These are phyloP conservation scores for Colletotrichum tanaceti DNA, from an alignment of 2,329 filamentous ascomycete species.

Conservation along the genomic window DNA sequence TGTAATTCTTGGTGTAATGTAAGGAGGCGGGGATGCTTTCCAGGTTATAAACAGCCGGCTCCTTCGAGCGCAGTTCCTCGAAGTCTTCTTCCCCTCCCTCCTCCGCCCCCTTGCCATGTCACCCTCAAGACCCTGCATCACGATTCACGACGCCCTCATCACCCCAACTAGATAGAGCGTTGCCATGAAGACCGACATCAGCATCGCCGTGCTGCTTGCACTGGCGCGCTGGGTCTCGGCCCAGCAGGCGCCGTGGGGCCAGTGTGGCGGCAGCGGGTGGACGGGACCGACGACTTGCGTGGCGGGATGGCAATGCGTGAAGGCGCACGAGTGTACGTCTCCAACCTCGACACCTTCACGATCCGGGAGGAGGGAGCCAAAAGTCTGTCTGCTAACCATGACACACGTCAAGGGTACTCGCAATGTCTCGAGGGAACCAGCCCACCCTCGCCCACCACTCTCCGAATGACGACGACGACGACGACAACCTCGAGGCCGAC, in stretches of 20 bases:
- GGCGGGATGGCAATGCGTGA: conserved; percentile 33
- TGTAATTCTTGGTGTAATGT: too few species aligned
- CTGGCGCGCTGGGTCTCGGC: neutral
- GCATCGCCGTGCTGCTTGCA: conserved; percentile 17
- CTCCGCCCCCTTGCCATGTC: too few species aligned
- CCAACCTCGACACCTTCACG: neutral
- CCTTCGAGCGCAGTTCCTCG: neutral
- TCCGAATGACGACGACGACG: conserved; percentile 6
- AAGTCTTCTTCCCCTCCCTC: too few species aligned
- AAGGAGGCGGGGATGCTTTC: conserved; percentile 11
- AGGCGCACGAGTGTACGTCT: conserved; percentile 30
- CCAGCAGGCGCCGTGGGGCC: conserved; percentile 28
- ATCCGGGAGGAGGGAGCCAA: too few species aligned
- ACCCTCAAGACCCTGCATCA: too few species aligned
- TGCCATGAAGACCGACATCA: conserved; percentile 2
- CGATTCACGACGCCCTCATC: neutral
- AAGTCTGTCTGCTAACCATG: neutral
- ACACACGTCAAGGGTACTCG: conserved; percentile 29
- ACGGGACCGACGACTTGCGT: conserved; percentile 33
- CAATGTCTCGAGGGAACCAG: conserved; percentile 35
- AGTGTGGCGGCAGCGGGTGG: conserved; percentile 37
- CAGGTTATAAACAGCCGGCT: neutral
- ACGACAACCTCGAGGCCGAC: neutral
- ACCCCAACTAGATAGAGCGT: neutral
- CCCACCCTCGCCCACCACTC: conserved; percentile 13